Evolutionary conservation across 306 rosid genomes (phyloP).

Genomic region (Alnus rubra): DNA sequence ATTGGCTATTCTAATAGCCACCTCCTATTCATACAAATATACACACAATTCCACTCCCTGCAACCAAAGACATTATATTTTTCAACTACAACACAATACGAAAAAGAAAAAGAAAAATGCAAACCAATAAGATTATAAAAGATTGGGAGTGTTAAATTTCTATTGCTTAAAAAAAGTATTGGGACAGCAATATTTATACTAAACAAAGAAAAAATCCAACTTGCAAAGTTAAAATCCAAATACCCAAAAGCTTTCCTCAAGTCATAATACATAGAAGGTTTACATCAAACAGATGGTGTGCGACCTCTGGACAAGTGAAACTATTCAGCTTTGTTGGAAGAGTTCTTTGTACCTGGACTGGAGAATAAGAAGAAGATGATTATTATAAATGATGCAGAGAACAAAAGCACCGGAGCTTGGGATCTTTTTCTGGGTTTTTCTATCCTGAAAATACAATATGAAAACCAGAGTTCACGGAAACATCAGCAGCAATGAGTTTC

Average conservation of each 20-base stretch:
- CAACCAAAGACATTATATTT: neutral
- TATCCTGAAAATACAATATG: neutral
- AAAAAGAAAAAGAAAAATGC: neutral
- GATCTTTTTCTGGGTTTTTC: neutral
- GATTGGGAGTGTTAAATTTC: neutral
- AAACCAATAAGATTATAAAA: neutral
- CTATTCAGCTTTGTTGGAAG: no score
- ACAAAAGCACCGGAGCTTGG: neutral
- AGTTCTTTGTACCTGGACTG: neutral
- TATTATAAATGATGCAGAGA: neutral
- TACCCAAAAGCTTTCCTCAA: neutral
- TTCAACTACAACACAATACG: conserved; percentile 6
- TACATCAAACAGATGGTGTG: neutral
- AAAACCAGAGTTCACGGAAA: neutral
- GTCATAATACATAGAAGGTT: neutral
- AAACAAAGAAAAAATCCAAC: neutral
- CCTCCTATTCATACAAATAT: neutral
- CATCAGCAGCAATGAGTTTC: neutral
- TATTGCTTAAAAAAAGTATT: neutral
- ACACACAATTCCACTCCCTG: conserved; percentile 9
- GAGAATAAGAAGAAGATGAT: no score
- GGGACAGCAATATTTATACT: neutral
- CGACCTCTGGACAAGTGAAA: neutral
- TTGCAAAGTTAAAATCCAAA: neutral
- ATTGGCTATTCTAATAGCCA: conserved; percentile 1